Conservation (phyloP, 78 protist species). For the Dictyostelium firmibasis region DNA sequence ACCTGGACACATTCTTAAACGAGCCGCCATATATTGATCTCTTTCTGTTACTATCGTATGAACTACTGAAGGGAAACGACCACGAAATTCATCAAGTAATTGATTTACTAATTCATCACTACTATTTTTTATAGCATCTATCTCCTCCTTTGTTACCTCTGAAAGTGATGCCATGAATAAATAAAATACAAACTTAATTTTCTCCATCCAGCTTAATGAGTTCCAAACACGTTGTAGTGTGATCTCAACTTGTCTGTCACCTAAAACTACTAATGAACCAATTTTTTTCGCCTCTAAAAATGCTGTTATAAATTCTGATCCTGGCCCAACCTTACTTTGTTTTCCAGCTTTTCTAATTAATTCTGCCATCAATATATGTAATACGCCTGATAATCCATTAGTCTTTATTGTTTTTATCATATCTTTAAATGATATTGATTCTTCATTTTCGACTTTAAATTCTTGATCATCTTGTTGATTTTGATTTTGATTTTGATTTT, state of each 20-base stretch:
- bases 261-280: slow-evolving; percentile 53
- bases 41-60: slow-evolving; percentile 71
- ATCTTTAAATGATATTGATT: slow-evolving; percentile 18
- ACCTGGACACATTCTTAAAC: slow-evolving; percentile 61
- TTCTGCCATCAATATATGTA: slow-evolving; percentile 61
- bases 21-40: slow-evolving; percentile 77
- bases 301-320: slow-evolving; percentile 68
- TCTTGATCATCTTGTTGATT: slow-evolving; percentile 26
- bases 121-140: slow-evolving; percentile 49
- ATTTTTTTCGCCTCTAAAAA: slow-evolving; percentile 51
- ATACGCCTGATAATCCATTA: slow-evolving; percentile 48
- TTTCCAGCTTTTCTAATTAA: slow-evolving; percentile 60
- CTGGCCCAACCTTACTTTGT: slow-evolving; percentile 63
- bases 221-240: slow-evolving; percentile 72
- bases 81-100: slow-evolving; percentile 50
- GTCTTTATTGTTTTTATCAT: slow-evolving; percentile 11
- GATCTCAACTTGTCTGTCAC: slow-evolving; percentile 61
- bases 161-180: slow-evolving; percentile 47
- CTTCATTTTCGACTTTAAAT: background rate
- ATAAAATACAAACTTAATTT: slow-evolving; percentile 54
- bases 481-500: slow-evolving; percentile 19
- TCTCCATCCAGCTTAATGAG: slow-evolving; percentile 44
- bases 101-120: slow-evolving; percentile 29
- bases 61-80: slow-evolving; percentile 50
- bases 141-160: slow-evolving; percentile 41